Evolutionary conservation across 768 basidiomycete species (phyloP), one percentile per base, ranked within the genome.

Genomic region (Amanita phalloides): DNA sequence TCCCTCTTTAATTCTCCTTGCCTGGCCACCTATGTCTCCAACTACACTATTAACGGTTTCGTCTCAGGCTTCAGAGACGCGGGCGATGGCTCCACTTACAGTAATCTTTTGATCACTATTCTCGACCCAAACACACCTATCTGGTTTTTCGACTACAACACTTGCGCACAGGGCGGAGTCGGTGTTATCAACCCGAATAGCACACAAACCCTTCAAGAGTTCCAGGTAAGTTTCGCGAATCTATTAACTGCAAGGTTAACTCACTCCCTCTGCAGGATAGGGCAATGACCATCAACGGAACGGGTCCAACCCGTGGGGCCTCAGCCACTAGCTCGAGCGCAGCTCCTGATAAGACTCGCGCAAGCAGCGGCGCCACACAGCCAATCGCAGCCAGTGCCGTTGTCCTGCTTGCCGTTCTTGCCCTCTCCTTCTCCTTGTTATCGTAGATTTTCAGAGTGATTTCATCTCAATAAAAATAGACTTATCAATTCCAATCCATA

Each of bases 71-170:
- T 76, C 62, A 75, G 78, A 48, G 56, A 72, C 57, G 71, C 76
- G 3, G 68, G 63, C 38, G 77, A 80, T 57, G 72, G 68, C 45
- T 70, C 72, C 7, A 65, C 71, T 17, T 59, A 72, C 49, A 77
- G 78, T 25, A 69, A 67, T 45, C 68, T 78, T 36, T 32, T 61
- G 23, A 67, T 81, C 37, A 66, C 73, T 17, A 71, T 84, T 41
- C 51, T 60, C 8, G 64, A 75, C 49, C 66, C 73, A 53, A 70
- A 68, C 51, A 57, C 54, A 9, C 75, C 81, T 17, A 67, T 80
- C 45, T 84, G 80, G 80, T 83, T 79, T 62, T 84, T 66, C 61
- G 82, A 84, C 65, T 60, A 56, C 54, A 72, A 71, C 55, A 74
- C 73, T 6, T 84, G 82, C 61, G 71, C 67, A 2, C 54, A 68